Conservation (phyloP, 257 asterid species). For the Buddleja alternifolia region DNA sequence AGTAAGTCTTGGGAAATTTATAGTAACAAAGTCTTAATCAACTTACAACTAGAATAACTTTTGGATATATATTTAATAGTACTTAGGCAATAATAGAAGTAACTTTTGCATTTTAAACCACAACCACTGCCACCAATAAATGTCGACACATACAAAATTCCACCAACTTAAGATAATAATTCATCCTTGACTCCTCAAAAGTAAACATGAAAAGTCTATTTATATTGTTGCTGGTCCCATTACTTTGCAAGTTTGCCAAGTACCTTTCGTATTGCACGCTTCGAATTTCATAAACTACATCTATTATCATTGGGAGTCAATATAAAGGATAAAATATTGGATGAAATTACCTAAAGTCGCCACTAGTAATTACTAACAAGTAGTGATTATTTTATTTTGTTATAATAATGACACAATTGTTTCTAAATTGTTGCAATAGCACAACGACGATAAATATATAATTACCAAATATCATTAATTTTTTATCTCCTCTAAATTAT, state of each 20-base stretch:
- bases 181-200: constrained; percentile 26
- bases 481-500: too few relatives aligned
- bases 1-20: neutral
- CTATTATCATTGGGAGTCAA: neutral
- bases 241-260: constrained; percentile 27
- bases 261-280: constrained; percentile 4
- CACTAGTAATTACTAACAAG: too few relatives aligned
- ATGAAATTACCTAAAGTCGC: too few relatives aligned
- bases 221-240: constrained; percentile 35
- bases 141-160: constrained; percentile 24
- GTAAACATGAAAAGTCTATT: constrained; percentile 13
- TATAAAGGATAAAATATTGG: too few relatives aligned
- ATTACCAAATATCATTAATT: too few relatives aligned
- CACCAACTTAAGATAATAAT: constrained; percentile 34
- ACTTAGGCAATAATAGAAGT: constrained; percentile 24
- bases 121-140: constrained; percentile 21
- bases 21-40: constrained; percentile 20
- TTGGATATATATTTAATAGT: constrained; percentile 22
- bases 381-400: too few relatives aligned
- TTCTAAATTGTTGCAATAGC: too few relatives aligned
- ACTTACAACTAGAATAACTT: neutral
- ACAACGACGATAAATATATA: too few relatives aligned
- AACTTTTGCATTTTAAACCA: constrained; percentile 23
- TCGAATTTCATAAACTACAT: neutral
- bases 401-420: too few relatives aligned